Evolutionary conservation across 208 protist genomes (phyloP).

Genomic region (Leishmania major): DNA sequence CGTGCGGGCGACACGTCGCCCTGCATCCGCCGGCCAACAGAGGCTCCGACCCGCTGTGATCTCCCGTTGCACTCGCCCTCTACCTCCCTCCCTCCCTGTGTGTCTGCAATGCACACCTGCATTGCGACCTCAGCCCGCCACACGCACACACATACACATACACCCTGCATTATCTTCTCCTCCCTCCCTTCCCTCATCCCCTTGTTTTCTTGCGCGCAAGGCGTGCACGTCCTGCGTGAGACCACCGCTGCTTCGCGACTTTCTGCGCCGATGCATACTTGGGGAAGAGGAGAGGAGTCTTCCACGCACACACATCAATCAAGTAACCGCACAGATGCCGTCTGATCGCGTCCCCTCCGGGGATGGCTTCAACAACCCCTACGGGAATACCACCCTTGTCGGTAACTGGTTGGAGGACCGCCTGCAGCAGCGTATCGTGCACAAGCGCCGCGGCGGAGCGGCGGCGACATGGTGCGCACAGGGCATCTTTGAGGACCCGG

Average conservation of each 20-base stretch:
- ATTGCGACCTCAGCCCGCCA: background rate
- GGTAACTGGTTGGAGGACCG: conserved; percentile 79
- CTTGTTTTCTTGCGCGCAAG: background rate
- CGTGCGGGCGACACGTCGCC: background rate
- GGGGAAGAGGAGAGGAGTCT: background rate
- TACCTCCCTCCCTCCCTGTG: background rate
- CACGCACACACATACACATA: background rate
- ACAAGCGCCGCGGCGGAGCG: background rate
- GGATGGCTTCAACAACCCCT: conserved; percentile 61
- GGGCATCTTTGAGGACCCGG: conserved; percentile 18
- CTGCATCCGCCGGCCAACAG: background rate
- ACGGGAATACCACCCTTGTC: conserved; percentile 59
- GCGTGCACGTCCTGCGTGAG: no score
- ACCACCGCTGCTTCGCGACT: no score
- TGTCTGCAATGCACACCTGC: background rate
- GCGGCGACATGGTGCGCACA: conserved; percentile 5
- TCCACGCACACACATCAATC: background rate
- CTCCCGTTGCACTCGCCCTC: no score
- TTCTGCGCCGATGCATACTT: background rate
- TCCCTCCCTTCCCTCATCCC: background rate
- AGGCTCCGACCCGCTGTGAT: background rate
- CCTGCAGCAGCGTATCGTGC: conserved; percentile 6
- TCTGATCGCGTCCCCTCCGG: background rate
- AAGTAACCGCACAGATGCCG: background rate
- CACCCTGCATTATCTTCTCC: background rate